Base-by-base conservation (phyloP, 176 grass and related monocot species). In the Microstegium vimineum region DNA sequence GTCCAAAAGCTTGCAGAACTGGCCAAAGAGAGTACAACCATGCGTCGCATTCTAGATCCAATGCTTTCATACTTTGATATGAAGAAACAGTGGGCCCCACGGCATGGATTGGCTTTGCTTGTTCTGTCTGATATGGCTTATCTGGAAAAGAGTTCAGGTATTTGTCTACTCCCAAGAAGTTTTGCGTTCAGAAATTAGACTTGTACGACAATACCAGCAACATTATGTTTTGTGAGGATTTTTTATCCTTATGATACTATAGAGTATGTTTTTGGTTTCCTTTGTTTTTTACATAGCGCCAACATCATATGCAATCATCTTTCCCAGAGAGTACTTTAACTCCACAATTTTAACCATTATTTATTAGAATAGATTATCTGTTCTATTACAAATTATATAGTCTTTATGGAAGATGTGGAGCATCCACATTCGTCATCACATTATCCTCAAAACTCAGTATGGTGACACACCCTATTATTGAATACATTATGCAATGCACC, bases 1-100 rank as follows among this genome's bases (percentile, higher is more conserved):
- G 81, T 95, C 66, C 87, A 94, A 77, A 95, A 94, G 78, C 93
- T 99, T 85, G 89, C 84, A 57, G 96, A 99, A 42, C 66, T 99
- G 82, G 93, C 93, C 27, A 94, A 92, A 86, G 96, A 99, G 82
- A 99, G 96, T 74, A 87, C 89, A 84, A 95, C 91, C 66, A 94
- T 91, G 87, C 91, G 96, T 3, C 91, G 84, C 59, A 63, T 95
- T 62, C 62, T 99, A 80, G 93, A 99, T 77, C 96, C 93, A 63
- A 94, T 95, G 91, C 56, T 99, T 85, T 63, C 79, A 32, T 99
- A 90, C 59, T 92, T 99, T 79, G 96, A 95, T 80, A 79, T 66
- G 69, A 87, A 93, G 46, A 99, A 92, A 81, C 89, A 92, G 37
- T 99, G 96, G 96, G 52, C 70, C 46, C 89, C 89, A 74, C 85